Evolutionary conservation across 495 filamentous ascomycete species (phyloP), one percentile per base, ranked within the genome.

Genomic region (Achaetomiella virescens): DNA sequence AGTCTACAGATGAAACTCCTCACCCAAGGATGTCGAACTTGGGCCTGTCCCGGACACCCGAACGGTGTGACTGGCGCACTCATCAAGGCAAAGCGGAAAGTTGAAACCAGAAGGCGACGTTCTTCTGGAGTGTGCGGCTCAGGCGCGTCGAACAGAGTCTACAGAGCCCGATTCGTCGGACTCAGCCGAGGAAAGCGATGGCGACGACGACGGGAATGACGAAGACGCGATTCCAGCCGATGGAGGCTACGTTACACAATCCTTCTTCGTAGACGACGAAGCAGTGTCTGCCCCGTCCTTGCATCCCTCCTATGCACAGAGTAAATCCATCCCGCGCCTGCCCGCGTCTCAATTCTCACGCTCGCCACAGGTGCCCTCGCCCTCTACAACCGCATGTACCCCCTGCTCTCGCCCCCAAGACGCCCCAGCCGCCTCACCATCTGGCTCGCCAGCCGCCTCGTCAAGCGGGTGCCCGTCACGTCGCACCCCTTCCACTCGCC

Each of bases 401-500:
- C 61, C 5, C 21, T 44, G n/a, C 7, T 55, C 15, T 8, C 15
- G n/a, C n/a, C n/a, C n/a, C n/a, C n/a, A n/a, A n/a, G n/a, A n/a
- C n/a, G n/a, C n/a, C n/a, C n/a, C n/a, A n/a, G n/a, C n/a, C n/a
- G n/a, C n/a, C n/a, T n/a, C n/a, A n/a, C n/a, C n/a, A 33, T 33
- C 15, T 6, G 9, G 10, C 44, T 65, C 10, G 25, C 35, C 37
- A 12, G 27, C 7, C 24, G 20, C 2, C 45, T 40, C 10, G 43
- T 55, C n/a, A 54, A 37, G 42, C 54, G 51, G 6, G 29, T 61
- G 7, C 64, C 64, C 10, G 2, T 15, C n/a, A 6, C 52, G 3
- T 6, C 9, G n/a, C 9, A 11, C 12, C 1, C 15, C 18, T 61
- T 61, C 42, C 46, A 20, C 29, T 21, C 49, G 40, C 15, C 8